These are phyloP conservation scores for Phenoliferia sp. DNA, from an alignment of 1,284 basidiomycete species.

Conservation along the genomic window DNA sequence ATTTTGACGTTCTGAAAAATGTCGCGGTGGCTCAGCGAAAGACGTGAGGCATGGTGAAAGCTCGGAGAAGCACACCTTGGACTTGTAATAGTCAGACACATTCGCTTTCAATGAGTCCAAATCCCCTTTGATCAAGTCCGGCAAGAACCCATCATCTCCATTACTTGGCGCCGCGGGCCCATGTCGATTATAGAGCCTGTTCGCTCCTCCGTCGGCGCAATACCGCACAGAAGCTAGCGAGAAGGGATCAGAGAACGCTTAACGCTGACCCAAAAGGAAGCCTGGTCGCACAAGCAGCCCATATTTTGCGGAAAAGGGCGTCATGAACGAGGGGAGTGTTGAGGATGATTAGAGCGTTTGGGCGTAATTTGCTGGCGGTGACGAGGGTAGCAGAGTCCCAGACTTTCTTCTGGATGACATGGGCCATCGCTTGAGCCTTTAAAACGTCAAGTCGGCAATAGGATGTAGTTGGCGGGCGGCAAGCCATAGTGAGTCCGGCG, in stretches of 20 bases:
- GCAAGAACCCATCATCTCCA: conserved; percentile 55
- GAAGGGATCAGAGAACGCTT: background rate
- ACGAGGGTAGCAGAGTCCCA: background rate
- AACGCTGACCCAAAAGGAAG: conserved; percentile 23
- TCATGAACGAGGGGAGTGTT: conserved; percentile 73
- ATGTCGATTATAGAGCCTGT: conserved; percentile 70
- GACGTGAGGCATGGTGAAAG: too few species aligned
- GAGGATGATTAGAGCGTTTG: conserved; percentile 68
- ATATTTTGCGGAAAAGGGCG: conserved; percentile 60
- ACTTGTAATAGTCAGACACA: conserved; percentile 64
- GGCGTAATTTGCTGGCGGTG: background rate
- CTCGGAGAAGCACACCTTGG: conserved; percentile 48
- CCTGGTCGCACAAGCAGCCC: conserved; percentile 55
- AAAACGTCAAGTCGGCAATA: background rate
- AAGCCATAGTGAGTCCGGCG: too few species aligned
- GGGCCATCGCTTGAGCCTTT: background rate
- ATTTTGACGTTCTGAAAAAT: conserved; percentile 60
- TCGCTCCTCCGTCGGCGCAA: conserved; percentile 94
- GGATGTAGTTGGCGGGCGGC: background rate
- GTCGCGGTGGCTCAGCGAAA: background rate
- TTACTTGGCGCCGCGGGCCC: conserved; percentile 9
- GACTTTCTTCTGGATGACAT: background rate
- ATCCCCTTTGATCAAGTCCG: conserved; percentile 88
- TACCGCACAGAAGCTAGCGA: conserved; percentile 39
- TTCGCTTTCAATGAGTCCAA: conserved; percentile 79